phyloP scores from a whole-genome alignment of 257 asterid genomes.

The Solanum clarkiae region DNA sequence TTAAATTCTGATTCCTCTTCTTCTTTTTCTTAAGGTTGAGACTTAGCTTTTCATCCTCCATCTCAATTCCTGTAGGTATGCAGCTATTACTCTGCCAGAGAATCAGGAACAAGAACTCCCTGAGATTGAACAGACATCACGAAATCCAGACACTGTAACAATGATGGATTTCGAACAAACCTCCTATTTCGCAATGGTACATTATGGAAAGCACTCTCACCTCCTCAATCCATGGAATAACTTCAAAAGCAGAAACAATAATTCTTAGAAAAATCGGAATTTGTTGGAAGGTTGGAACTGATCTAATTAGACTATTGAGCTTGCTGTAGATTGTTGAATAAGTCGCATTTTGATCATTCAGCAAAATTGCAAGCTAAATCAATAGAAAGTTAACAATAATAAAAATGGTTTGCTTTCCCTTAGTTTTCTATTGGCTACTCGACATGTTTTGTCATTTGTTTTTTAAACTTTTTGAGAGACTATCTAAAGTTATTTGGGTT shows the following conservation, averaged over 20 bases:
- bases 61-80: slow-evolving; percentile 28
- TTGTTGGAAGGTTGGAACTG: not conserved
- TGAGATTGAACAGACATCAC: slow-evolving; percentile 42
- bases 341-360: not conserved
- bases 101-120: slow-evolving; percentile 43
- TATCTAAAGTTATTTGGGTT: not conserved
- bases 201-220: not conserved
- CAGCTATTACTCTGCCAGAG: slow-evolving; percentile 50
- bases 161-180: slow-evolving; percentile 54
- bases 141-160: slow-evolving; percentile 25
- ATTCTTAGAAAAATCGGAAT: not conserved
- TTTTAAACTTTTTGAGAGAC: not conserved
- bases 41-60: not conserved
- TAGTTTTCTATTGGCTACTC: not conserved
- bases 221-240: not conserved
- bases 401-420: not conserved
- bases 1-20: not conserved
- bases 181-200: slow-evolving; percentile 56
- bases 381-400: not conserved
- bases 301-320: not conserved
- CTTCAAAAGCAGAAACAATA: not conserved
- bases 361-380: not conserved
- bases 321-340: not conserved
- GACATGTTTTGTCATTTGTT: not conserved
- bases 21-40: not conserved